phyloP scores from a whole-genome alignment of 1,139 yeast genomes.

The Scheffersomyces quercinus region DNA sequence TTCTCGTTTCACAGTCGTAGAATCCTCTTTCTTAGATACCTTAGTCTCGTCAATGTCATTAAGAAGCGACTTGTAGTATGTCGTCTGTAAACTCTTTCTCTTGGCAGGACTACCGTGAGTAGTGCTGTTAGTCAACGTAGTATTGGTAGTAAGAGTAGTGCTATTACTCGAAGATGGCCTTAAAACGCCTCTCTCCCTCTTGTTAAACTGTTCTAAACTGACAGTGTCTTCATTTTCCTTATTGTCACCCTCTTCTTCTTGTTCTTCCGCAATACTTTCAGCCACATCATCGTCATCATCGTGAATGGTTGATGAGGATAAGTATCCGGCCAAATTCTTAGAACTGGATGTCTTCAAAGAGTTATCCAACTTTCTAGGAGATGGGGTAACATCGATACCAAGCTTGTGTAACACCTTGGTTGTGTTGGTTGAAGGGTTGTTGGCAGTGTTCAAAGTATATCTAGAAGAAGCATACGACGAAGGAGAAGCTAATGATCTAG shows the following conservation, averaged over 20 bases:
- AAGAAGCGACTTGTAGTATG: conserved; percentile 24
- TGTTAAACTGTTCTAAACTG: conserved; percentile 17
- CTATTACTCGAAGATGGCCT: conserved; percentile 6
- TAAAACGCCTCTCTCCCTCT: conserved; percentile 9
- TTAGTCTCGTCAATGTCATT: conserved; percentile 25
- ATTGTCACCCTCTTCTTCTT: conserved; percentile 6
- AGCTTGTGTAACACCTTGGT: conserved; percentile 42
- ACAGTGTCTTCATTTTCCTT: conserved; percentile 20
- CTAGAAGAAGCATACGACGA: conserved; percentile 25
- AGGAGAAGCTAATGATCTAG: conserved; percentile 38
- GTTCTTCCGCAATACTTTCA: conserved; percentile 7
- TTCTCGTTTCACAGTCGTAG: not conserved
- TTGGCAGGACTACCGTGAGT: not conserved
- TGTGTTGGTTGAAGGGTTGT: conserved; percentile 28
- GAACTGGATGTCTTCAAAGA: conserved; percentile 47
- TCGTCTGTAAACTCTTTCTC: not conserved
- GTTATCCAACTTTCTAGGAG: conserved; percentile 24
- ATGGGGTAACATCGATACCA: conserved; percentile 40
- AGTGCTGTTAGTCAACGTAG: no score
- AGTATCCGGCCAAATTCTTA: conserved; percentile 39
- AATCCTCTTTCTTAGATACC: conserved; percentile 4
- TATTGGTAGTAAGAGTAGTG: not conserved
- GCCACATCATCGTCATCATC: conserved; percentile 1
- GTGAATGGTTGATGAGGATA: conserved; percentile 6
- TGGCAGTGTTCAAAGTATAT: conserved; percentile 11